Evolutionary conservation across 202 grass and related monocot species (phyloP), one percentile per base, ranked within the genome.

Genomic region (Panicum virgatum): DNA sequence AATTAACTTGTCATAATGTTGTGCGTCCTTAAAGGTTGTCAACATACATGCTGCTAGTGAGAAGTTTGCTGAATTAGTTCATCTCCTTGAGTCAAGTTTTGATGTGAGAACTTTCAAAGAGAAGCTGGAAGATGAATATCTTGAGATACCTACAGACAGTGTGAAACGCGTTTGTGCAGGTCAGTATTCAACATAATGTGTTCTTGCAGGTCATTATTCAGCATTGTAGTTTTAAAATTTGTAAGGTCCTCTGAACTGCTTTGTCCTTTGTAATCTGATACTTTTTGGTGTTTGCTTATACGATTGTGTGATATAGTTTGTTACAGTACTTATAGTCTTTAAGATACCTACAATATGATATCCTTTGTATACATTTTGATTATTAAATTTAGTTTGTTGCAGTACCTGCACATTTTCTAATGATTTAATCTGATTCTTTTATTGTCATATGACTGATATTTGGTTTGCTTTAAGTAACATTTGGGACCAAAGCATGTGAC

Each of bases 81-180:
- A 52, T 76, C 80, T 93, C 77, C 29, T 93, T 15, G 89, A 91
- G 69, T 89, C 89, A 45, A 86, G 89, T 88, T 44, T 83, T 43
- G 78, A 86, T 78, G 66, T 80, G 70, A 75, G 80, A 81, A 65
- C 80, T 81, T n/a, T 93, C n/a, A 86, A 75, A 90, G 80, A 53
- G 78, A 90, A 91, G 45, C 46, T 98, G 84, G 90, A 90, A 36
- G 96, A 93, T 85, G 87, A 98, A 75, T 92, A 84, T 66, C 90
- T 98, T 57, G 86, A 96, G 42, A 91, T 98, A 78, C 92, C 92
- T 73, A 62, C 30, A 53, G 73, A 86, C 69, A 81, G 76, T 36
- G 86, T 83, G 59, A 87, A 88, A 79, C 89, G 90, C 84, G 90
- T 98, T 83, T 90, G 85, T 75, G 90, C 92, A 83, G 96, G 96